Base-by-base conservation (phyloP, 129 eudicot genomes). In the Flaveria ramosissima region DNA sequence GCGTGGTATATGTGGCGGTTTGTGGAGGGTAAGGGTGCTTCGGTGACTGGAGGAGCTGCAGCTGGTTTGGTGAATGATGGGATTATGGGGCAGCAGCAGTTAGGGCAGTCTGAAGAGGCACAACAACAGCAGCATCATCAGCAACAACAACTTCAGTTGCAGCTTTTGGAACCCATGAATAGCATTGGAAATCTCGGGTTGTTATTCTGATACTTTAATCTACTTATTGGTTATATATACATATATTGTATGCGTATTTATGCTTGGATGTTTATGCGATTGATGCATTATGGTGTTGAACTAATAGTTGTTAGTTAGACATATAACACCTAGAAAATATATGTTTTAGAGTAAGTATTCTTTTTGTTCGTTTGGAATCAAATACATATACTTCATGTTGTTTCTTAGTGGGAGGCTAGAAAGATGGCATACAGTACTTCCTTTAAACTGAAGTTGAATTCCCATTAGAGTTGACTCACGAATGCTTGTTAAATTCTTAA, bases 1-100 rank as follows among this genome's bases (percentile, higher is more conserved):
- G 87, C 96, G 1, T 91, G 99, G 99, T 94, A 94, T 80, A 89
- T 94, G 89, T 94, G 99, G 99, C 83, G 97, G 86, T 83, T 94
- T 70, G 89, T 84, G 10, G 99, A 91, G 77, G 97, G 89, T 9
- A 94, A 91, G 71, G 93, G 87, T 2, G 23, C 82, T 26, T 76
- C 85, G 4, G 64, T 86, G 6, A 78, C 64, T 52, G 85, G 83
- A 8, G 78, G 78, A 1, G 80, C 82, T 0, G 75, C 72, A 2
- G 65, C 89, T 48, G 73, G 84, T 0, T 42, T 84, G n/a, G 89
- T 77, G 68, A 86, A 68, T 56, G 53, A 47, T 70, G 82, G 56
- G 70, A 60, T 77, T 62, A 75, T 68, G 39, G 89, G 83, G 11
- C 88, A 91, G 53, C 89, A 84, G 61, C 86, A 85, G 65, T 17